Percentiles rank a stretch among this genome's conserved stretches.
phyloP scores from a whole-genome alignment of 495 filamentous ascomycete genomes.

The Niebla homalea region DNA sequence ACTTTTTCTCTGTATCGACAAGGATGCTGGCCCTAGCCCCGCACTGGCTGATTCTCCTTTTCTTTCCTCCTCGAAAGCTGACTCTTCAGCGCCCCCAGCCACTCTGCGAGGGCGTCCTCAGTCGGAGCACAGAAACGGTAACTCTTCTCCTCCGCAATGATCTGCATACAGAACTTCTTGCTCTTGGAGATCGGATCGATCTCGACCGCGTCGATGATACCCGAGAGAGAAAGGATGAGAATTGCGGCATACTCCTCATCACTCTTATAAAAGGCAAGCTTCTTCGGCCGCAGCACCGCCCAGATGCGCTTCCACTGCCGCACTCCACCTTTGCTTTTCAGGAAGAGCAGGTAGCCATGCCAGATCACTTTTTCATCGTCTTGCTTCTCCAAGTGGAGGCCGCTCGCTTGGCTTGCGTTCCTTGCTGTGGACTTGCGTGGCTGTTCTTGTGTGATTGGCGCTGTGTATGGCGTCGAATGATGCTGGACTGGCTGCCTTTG shows the following conservation, averaged over 20 bases:
- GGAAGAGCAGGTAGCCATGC: conserved; percentile 78
- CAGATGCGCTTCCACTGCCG: conserved; percentile 91
- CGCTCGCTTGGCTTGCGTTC: conserved; percentile 45
- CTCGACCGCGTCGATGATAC: conserved; percentile 83
- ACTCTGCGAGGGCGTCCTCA: conserved; percentile 73
- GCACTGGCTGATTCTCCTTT: background rate
- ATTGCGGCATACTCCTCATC: conserved; percentile 81
- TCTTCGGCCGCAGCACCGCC: conserved; percentile 80
- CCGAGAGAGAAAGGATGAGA: conserved; percentile 65
- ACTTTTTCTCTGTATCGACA: too few relatives aligned
- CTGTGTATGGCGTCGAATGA: conserved; percentile 6
- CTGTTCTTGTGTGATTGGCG: conserved; percentile 1
- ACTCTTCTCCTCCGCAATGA: conserved; percentile 88
- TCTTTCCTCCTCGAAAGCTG: conserved; percentile 57
- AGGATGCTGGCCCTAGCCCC: too few relatives aligned
- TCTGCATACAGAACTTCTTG: conserved; percentile 76
- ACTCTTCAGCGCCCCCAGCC: conserved; percentile 83
- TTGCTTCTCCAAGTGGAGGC: conserved; percentile 41
- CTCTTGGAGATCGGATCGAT: conserved; percentile 76
- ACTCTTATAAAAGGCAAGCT: conserved; percentile 84
- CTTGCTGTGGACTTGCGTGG: conserved; percentile 22
- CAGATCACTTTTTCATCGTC: conserved; percentile 64
- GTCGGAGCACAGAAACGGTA: conserved; percentile 73
- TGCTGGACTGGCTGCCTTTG: background rate
- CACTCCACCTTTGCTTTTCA: conserved; percentile 76